Evolutionary conservation across 148 eudicot genomes (phyloP).

Genomic region (Amaranthus cruentus): DNA sequence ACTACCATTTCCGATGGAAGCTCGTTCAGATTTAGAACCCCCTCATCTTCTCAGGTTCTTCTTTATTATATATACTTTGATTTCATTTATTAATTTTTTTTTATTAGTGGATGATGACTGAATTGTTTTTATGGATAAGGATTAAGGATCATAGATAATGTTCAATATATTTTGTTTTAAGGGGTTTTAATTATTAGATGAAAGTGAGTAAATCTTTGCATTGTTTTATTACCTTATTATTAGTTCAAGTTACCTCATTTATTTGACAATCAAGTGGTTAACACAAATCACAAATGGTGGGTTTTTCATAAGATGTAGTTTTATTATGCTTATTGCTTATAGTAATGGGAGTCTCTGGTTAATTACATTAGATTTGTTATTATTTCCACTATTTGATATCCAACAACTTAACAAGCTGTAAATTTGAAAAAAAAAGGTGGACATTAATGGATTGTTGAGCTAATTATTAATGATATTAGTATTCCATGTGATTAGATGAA

Average conservation of each 20-base stretch:
- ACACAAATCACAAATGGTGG: too few species aligned
- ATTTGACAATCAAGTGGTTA: too few species aligned
- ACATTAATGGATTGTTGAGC: not conserved
- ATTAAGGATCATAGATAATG: too few species aligned
- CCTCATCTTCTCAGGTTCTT: constrained; percentile 35
- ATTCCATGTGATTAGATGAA: not conserved
- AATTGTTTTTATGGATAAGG: too few species aligned
- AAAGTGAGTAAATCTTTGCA: too few species aligned
- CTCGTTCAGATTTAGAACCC: constrained; percentile 19
- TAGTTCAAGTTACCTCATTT: too few species aligned
- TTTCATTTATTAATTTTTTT: not conserved
- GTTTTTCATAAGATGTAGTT: not conserved
- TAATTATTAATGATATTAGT: not conserved
- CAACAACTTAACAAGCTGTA: not conserved
- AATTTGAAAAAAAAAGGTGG: not conserved
- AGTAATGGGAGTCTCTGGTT: not conserved
- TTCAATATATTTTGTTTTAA: too few species aligned
- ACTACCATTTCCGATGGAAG: constrained; percentile 20
- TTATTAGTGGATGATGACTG: too few species aligned
- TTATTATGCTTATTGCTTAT: not conserved
- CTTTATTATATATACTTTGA: not conserved
- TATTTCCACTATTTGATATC: not conserved
- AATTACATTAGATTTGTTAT: not conserved
- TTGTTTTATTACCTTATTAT: too few species aligned
- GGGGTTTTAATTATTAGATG: too few species aligned